Conservation (phyloP, 257 asterid species). For the Leonotis leonurus region DNA sequence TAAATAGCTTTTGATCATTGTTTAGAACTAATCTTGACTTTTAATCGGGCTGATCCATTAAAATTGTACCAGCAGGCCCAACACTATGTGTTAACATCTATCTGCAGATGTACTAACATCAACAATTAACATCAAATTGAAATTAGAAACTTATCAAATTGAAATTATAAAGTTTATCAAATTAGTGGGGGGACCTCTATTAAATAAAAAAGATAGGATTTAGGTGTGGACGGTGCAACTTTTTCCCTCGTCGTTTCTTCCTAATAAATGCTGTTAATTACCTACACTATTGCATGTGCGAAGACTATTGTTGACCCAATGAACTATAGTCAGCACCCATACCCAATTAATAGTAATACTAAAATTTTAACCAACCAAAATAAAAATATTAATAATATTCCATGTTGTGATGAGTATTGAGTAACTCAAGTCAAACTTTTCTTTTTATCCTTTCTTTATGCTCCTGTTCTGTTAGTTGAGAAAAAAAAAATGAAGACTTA, state of each 20-base stretch:
- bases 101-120: no score
- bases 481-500: neutral
- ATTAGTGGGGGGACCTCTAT: conserved; percentile 1
- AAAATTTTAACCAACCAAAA: no score
- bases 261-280: neutral
- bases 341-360: neutral
- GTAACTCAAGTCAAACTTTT: neutral
- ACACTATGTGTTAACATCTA: neutral
- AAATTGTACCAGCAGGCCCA: neutral
- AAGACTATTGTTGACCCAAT: no score
- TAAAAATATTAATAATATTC: no score
- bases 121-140: neutral
- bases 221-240: neutral
- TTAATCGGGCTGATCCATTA: neutral
- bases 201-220: neutral
- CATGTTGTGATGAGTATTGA: no score
- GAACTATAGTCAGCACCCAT: neutral
- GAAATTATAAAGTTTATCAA: neutral
- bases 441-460: neutral
- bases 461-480: neutral
- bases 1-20: no score
- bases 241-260: neutral
- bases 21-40: neutral
- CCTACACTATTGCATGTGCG: neutral
- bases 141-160: neutral